A percentile compares a stretch with the other conserved stretches of the same genome.
phyloP scores from a whole-genome alignment of 2,329 filamentous ascomycete genomes.

The Scortechinia acanthostroma region DNA sequence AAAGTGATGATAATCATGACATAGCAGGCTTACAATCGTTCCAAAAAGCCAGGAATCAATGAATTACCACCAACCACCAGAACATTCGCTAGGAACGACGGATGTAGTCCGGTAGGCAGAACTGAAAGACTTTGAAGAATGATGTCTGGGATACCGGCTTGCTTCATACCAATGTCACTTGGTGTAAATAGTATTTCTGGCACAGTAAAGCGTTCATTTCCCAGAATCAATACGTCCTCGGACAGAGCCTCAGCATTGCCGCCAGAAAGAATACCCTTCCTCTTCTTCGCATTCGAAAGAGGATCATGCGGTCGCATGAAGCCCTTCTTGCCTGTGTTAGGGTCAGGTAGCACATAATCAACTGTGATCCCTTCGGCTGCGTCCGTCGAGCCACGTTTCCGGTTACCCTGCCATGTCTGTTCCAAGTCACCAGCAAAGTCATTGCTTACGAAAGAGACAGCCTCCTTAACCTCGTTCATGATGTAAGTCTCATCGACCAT shows the following conservation, averaged over 20 bases:
- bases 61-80: constrained; percentile 58
- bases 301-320: constrained; percentile 19
- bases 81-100: constrained; percentile 53
- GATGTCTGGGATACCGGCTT: constrained; percentile 50
- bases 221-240: constrained; percentile 55
- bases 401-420: constrained; percentile 28
- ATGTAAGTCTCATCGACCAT: constrained; percentile 63
- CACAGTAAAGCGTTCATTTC: constrained; percentile 59
- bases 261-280: not conserved
- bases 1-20: not conserved
- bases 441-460: constrained; percentile 50
- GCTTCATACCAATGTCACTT: constrained; percentile 53
- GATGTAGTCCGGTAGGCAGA: constrained; percentile 47
- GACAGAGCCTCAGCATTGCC: constrained; percentile 20
- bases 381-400: constrained; percentile 6
- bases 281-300: not conserved
- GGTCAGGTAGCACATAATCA: constrained; percentile 60
- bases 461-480: constrained; percentile 63
- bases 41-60: constrained; percentile 49
- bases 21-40: constrained; percentile 32
- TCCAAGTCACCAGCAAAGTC: constrained; percentile 50
- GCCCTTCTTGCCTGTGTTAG: not conserved
- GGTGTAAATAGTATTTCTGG: constrained; percentile 61
- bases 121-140: constrained; percentile 48
- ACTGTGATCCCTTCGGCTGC: constrained; percentile 32